phyloP scores from a whole-genome alignment of 208 protist genomes.

The Blechomonas ayalai region DNA sequence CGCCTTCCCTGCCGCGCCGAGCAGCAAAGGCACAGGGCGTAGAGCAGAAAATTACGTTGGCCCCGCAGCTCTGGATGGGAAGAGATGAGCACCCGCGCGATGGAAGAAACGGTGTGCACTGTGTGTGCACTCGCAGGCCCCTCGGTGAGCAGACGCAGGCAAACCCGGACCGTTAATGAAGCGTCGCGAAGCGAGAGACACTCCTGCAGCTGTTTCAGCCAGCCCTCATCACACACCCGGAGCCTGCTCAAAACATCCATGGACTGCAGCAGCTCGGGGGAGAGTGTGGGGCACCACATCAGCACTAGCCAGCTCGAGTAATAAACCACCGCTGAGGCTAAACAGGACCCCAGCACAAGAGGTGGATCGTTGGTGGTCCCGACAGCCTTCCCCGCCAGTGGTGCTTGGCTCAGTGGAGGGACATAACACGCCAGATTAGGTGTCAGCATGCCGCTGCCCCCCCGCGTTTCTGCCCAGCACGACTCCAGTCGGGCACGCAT shows the following conservation, averaged over 20 bases:
- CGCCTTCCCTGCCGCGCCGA: constrained; percentile 11
- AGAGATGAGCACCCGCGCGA: constrained; percentile 55
- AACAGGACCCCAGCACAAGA: too few relatives aligned
- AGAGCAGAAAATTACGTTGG: constrained; percentile 59
- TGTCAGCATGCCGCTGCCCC: too few relatives aligned
- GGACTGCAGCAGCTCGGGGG: constrained; percentile 24
- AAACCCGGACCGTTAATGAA: constrained; percentile 21
- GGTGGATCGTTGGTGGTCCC: too few relatives aligned
- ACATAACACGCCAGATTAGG: too few relatives aligned
- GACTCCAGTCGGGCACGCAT: too few relatives aligned
- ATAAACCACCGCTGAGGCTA: constrained; percentile 55
- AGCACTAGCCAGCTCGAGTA: constrained; percentile 70
- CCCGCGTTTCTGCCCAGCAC: too few relatives aligned
- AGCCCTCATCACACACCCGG: constrained; percentile 50
- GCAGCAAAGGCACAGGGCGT: constrained; percentile 49
- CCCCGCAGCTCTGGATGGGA: constrained; percentile 15
- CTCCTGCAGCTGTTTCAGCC: constrained; percentile 36
- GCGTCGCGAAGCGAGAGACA: constrained; percentile 23
- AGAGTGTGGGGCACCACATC: constrained; percentile 32
- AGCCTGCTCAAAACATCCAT: constrained; percentile 30
- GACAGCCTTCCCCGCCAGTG: too few relatives aligned
- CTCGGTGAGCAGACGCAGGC: constrained; percentile 35
- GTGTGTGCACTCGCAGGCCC: constrained; percentile 17
- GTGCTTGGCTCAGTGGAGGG: too few relatives aligned
- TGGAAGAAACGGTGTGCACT: constrained; percentile 36